phyloP scores from a whole-genome alignment of 176 grass and related monocot genomes.

The Poa pratensis region DNA sequence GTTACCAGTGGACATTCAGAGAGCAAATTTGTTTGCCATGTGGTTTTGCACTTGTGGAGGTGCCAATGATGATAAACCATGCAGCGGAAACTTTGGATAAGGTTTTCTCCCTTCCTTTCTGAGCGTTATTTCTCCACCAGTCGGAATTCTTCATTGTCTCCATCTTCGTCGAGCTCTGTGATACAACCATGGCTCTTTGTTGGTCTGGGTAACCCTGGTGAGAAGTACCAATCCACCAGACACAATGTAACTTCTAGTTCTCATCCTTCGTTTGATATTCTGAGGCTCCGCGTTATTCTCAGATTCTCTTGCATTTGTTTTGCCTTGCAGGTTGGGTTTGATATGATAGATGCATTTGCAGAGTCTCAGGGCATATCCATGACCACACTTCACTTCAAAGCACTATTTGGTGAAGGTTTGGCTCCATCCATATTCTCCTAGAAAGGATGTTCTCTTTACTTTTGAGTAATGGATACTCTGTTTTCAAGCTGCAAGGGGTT shows the following conservation, averaged over 20 bases:
- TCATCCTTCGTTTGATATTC: constrained; percentile 13
- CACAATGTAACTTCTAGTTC: constrained; percentile 59
- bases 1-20: neutral
- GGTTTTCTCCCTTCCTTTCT: neutral
- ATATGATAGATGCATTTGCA: constrained; percentile 93
- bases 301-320: neutral
- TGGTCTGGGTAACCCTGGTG: constrained; percentile 88
- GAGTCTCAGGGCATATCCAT: constrained; percentile 65
- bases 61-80: constrained; percentile 11
- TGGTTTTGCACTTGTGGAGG: neutral
- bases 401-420: constrained; percentile 83
- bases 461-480: neutral
- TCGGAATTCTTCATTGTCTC: constrained; percentile 26
- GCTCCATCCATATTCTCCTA: neutral
- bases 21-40: constrained; percentile 8
- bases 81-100: constrained; percentile 26
- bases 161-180: constrained; percentile 1
- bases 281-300: neutral
- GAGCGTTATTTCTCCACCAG: constrained; percentile 15
- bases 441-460: constrained; percentile 1
- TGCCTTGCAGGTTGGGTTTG: constrained; percentile 74
- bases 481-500: neutral
- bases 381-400: constrained; percentile 78
- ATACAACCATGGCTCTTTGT: constrained; percentile 74
- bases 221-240: constrained; percentile 79